Percentiles rank a stretch among this genome's conserved stretches.
Evolutionary conservation across 192 early-diverging fungal genomes (phyloP).

Genomic region (Podila clonocystis): DNA sequence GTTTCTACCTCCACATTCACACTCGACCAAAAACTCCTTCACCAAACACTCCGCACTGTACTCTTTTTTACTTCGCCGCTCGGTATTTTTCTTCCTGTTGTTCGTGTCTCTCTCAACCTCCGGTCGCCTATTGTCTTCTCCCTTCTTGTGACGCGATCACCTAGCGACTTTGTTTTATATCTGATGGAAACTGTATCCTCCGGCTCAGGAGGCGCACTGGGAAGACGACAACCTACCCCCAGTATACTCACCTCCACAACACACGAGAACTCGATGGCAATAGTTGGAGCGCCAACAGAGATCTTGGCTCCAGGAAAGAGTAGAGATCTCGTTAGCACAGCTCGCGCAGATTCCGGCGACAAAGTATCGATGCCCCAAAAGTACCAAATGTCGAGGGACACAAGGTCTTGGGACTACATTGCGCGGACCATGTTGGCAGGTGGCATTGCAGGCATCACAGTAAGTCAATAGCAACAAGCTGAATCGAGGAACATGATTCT

Average conservation of each 20-base stretch:
- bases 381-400: slow-evolving; percentile 4
- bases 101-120: too few relatives aligned
- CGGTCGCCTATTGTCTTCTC: too few relatives aligned
- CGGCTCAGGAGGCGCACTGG: too few relatives aligned
- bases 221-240: too few relatives aligned
- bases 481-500: background rate
- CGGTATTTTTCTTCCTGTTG: too few relatives aligned
- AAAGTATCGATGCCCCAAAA: background rate
- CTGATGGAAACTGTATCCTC: too few relatives aligned
- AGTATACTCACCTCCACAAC: background rate
- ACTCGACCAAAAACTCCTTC: too few relatives aligned
- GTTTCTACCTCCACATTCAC: too few relatives aligned
- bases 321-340: background rate
- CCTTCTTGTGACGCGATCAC: too few relatives aligned
- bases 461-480: slow-evolving; percentile 19
- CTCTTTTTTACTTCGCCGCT: too few relatives aligned
- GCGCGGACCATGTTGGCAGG: slow-evolving; percentile 58
- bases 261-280: background rate
- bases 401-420: slow-evolving; percentile 59
- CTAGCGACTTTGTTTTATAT: too few relatives aligned
- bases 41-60: too few relatives aligned
- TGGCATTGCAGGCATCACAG: slow-evolving; percentile 61
- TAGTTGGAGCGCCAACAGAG: background rate
- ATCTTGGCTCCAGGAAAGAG: background rate
- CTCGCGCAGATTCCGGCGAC: background rate